phyloP scores from a whole-genome alignment of 805 yeast species.

The Schizosaccharomyces octosporus region DNA sequence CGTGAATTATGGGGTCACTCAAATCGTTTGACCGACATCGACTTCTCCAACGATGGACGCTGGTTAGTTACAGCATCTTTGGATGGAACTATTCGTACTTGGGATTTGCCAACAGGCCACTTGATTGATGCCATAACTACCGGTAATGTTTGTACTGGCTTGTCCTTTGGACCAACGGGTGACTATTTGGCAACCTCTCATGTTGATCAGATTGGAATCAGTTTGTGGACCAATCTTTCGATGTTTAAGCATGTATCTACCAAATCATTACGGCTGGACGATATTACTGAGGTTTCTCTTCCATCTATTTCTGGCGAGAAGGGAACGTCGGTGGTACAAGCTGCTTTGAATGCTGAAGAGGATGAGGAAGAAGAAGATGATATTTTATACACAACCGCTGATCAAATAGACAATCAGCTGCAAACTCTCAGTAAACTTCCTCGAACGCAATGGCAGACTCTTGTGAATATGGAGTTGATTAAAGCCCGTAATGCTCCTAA shows the following conservation, averaged over 20 bases:
- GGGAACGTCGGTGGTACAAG: constrained; percentile 45
- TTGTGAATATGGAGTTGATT: constrained; percentile 61
- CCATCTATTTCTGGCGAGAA: constrained; percentile 67
- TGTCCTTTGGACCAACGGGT: constrained; percentile 66
- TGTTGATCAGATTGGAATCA: constrained; percentile 69
- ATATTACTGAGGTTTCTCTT: constrained; percentile 26
- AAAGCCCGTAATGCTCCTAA: constrained; percentile 64
- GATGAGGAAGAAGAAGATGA: constrained; percentile 15
- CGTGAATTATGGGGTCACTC: constrained; percentile 77
- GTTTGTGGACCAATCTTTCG: constrained; percentile 76
- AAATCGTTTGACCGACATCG: constrained; percentile 65
- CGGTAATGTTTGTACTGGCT: constrained; percentile 52
- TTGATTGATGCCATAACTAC: constrained; percentile 79
- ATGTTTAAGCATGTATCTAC: constrained; percentile 52
- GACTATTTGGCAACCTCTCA: constrained; percentile 83
- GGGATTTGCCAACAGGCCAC: constrained; percentile 94
- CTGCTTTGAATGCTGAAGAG: constrained; percentile 35
- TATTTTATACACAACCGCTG: constrained; percentile 16
- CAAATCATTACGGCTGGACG: constrained; percentile 50
- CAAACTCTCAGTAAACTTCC: constrained; percentile 59
- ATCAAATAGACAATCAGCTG: constrained; percentile 37
- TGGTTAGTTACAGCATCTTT: constrained; percentile 70
- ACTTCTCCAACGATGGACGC: constrained; percentile 83
- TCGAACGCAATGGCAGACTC: constrained; percentile 50
- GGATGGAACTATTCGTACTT: constrained; percentile 74